These are phyloP conservation scores for Chlorella variabilis DNA, from an alignment of 163 green algal genomes.

Conservation along the genomic window DNA sequence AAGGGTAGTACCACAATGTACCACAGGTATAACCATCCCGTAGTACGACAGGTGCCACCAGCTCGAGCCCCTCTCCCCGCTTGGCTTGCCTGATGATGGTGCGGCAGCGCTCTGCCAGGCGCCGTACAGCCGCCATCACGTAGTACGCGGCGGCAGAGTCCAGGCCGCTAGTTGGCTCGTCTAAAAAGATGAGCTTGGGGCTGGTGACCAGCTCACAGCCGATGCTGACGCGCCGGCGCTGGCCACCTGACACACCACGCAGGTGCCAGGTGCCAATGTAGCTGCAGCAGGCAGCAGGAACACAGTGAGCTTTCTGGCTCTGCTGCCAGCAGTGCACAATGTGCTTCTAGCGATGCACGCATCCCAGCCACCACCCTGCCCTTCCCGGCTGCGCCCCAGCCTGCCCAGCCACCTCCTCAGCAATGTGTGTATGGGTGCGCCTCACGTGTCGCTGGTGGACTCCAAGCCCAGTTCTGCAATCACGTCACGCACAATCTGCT, in stretches of 20 bases:
- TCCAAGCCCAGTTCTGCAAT: slow-evolving; percentile 45
- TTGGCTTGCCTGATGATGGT: slow-evolving; percentile 24
- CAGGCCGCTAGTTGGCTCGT: slow-evolving; percentile 38
- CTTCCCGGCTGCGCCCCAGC: too few relatives aligned
- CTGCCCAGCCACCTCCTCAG: too few relatives aligned
- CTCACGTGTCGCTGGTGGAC: slow-evolving; percentile 32
- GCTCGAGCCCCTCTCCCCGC: too few relatives aligned
- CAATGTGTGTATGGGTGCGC: too few relatives aligned
- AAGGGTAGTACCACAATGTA: background rate
- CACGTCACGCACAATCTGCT: slow-evolving; percentile 33
- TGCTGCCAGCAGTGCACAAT: background rate
- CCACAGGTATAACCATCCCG: too few relatives aligned
- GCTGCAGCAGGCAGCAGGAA: background rate
- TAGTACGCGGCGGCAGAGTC: slow-evolving; percentile 62
- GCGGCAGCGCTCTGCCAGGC: slow-evolving; percentile 56
- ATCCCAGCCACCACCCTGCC: background rate
- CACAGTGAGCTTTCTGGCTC: too few relatives aligned
- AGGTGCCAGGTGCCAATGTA: slow-evolving; percentile 52
- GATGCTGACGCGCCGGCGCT: slow-evolving; percentile 75
- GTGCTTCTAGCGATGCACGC: too few relatives aligned
- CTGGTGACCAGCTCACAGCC: slow-evolving; percentile 68
- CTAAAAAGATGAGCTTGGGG: slow-evolving; percentile 3
- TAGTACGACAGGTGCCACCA: too few relatives aligned
- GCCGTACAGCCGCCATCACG: slow-evolving; percentile 64
- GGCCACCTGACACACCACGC: slow-evolving; percentile 67